Evolutionary conservation across 441 rosid genomes (phyloP).

Genomic region (Jatropha multifida): DNA sequence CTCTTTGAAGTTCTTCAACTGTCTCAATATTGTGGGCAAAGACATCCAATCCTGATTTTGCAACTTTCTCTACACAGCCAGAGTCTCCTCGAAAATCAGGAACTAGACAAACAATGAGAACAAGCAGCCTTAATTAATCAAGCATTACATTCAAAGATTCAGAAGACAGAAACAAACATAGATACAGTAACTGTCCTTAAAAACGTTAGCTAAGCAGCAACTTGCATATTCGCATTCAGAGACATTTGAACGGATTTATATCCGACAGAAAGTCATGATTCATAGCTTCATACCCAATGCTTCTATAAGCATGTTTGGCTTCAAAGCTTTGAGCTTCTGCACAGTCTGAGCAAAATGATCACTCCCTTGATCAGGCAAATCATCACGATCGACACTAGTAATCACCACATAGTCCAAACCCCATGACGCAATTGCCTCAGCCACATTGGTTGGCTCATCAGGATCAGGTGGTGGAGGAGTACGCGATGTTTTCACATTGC

Average conservation of each 20-base stretch:
- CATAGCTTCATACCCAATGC: conserved; percentile 64
- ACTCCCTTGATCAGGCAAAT: conserved; percentile 92
- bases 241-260: background rate
- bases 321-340: conserved; percentile 70
- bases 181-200: background rate
- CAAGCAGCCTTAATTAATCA: conserved; percentile 13
- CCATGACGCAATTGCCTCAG: conserved; percentile 97
- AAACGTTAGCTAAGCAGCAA: background rate
- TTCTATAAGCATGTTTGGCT: conserved; percentile 88
- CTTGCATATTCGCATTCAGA: background rate
- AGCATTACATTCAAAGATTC: too few relatives aligned
- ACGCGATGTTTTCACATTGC: conserved; percentile 95
- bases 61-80: conserved; percentile 80
- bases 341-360: conserved; percentile 85
- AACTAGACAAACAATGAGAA: conserved; percentile 43
- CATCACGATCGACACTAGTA: conserved; percentile 97
- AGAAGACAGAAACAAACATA: background rate
- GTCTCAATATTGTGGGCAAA: conserved; percentile 98
- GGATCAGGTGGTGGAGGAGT: conserved; percentile 97
- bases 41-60: conserved; percentile 85
- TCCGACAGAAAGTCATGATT: background rate
- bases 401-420: conserved; percentile 96
- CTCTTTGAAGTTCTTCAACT: conserved; percentile 91
- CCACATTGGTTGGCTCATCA: conserved; percentile 78
- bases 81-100: conserved; percentile 92